Evolutionary conservation across 2,329 filamentous ascomycete genomes (phyloP).

Genomic region (Pezizomycotina sp.): DNA sequence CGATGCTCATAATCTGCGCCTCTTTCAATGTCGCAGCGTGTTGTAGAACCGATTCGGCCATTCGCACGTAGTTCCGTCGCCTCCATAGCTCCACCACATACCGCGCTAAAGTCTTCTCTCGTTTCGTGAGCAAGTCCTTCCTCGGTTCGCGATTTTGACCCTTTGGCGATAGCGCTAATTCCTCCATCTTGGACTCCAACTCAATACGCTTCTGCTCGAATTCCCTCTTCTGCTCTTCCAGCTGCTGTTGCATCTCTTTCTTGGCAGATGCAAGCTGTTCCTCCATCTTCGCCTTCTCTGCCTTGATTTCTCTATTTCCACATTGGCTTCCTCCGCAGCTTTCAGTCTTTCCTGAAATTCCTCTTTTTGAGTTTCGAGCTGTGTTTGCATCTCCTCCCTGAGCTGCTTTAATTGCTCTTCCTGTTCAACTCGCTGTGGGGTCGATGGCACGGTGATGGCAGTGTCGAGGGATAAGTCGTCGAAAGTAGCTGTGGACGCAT

Average conservation of each 20-base stretch:
- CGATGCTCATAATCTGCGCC: slow-evolving; percentile 93
- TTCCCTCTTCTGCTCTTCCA: slow-evolving; percentile 65
- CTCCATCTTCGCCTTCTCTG: slow-evolving; percentile 74
- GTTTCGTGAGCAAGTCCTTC: slow-evolving; percentile 40
- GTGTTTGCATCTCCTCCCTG: slow-evolving; percentile 66
- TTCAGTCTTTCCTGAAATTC: slow-evolving; percentile 66
- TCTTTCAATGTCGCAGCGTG: slow-evolving; percentile 81
- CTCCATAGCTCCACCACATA: slow-evolving; percentile 59
- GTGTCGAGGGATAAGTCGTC: slow-evolving; percentile 96
- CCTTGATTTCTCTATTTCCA: slow-evolving; percentile 67
- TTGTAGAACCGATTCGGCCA: slow-evolving; percentile 83
- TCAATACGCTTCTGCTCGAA: slow-evolving; percentile 74
- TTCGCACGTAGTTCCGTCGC: slow-evolving; percentile 70
- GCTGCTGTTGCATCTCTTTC: slow-evolving; percentile 72
- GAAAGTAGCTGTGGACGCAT: slow-evolving; percentile 81
- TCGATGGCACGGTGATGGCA: slow-evolving; percentile 82
- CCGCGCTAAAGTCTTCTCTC: slow-evolving; percentile 55
- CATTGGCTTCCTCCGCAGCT: slow-evolving; percentile 53
- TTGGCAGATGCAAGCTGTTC: slow-evolving; percentile 61
- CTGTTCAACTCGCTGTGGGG: slow-evolving; percentile 59
- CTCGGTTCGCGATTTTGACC: slow-evolving; percentile 28
- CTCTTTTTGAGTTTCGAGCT: slow-evolving; percentile 69
- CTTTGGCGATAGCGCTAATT: slow-evolving; percentile 23
- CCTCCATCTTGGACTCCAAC: slow-evolving; percentile 35
- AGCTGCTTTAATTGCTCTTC: slow-evolving; percentile 55